Conservation (phyloP, 257 asterid species). For the Eustoma russellianum region DNA sequence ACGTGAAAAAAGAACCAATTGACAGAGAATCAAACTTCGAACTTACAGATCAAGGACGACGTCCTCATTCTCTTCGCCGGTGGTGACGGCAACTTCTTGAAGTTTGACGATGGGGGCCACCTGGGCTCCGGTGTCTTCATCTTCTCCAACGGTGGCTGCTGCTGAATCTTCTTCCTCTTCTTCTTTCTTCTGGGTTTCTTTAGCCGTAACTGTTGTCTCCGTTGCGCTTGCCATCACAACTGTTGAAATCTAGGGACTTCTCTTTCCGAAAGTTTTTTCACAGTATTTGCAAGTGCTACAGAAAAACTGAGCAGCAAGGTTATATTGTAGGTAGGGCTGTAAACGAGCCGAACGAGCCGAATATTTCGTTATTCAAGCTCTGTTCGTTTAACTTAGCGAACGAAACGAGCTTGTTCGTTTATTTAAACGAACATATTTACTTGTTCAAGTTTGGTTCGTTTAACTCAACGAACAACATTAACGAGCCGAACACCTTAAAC, state of each 20-base stretch:
- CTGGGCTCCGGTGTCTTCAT: conserved; percentile 82
- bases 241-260: too few species aligned
- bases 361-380: too few species aligned
- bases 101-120: conserved; percentile 66
- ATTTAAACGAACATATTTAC: too few species aligned
- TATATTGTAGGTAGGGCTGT: conserved; percentile 7
- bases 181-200: conserved; percentile 27
- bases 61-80: conserved; percentile 76
- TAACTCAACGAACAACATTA: too few species aligned
- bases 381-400: too few species aligned
- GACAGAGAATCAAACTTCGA: too few species aligned
- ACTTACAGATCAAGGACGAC: conserved; percentile 61
- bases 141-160: conserved; percentile 36
- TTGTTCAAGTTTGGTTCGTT: too few species aligned
- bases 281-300: background rate
- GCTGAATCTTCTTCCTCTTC: conserved; percentile 41
- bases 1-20: background rate
- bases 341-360: too few species aligned
- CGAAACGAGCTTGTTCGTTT: too few species aligned
- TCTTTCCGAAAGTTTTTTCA: too few species aligned
- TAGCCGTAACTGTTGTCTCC: conserved; percentile 21
- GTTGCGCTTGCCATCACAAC: conserved; percentile 36
- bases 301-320: background rate
- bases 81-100: conserved; percentile 66
- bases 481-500: too few species aligned